A percentile compares a stretch with the other conserved stretches of the same genome.
phyloP scores from a whole-genome alignment of 495 filamentous ascomycete species.

The Annulohypoxylon nitens region DNA sequence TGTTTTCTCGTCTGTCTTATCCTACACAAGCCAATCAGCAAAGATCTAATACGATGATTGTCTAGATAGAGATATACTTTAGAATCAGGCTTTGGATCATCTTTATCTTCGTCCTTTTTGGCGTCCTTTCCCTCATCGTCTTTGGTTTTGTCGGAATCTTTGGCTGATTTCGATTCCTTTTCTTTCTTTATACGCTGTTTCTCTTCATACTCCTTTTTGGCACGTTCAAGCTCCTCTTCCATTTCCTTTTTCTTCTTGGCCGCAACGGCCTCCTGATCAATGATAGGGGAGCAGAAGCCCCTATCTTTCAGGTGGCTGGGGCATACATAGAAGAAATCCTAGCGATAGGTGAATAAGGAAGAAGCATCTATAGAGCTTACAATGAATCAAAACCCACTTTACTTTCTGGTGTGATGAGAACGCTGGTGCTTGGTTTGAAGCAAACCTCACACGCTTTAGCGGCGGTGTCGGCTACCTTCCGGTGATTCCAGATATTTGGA shows the following conservation, averaged over 20 bases:
- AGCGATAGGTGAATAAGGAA: constrained; percentile 41
- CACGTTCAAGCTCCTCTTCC: constrained; percentile 76
- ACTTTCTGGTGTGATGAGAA: constrained; percentile 90
- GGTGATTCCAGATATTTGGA: constrained; percentile 86
- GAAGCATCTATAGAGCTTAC: constrained; percentile 8
- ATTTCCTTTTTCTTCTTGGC: constrained; percentile 76
- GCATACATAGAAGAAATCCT: constrained; percentile 98
- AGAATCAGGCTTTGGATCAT: constrained; percentile 24
- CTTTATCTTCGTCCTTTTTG: constrained; percentile 53
- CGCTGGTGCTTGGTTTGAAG: constrained; percentile 87
- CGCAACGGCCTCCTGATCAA: constrained; percentile 80
- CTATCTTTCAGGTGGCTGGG: constrained; percentile 85
- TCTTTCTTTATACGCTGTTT: constrained; percentile 76
- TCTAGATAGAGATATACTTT: constrained; percentile 33
- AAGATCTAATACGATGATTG: constrained; percentile 36
- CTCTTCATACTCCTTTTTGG: constrained; percentile 86
- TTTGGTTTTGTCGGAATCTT: constrained; percentile 56
- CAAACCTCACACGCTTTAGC: constrained; percentile 90
- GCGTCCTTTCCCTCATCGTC: constrained; percentile 60
- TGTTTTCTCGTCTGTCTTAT: constrained; percentile 66
- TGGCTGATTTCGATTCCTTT: constrained; percentile 65
- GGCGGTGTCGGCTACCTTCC: constrained; percentile 86
- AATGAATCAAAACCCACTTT: constrained; percentile 69
- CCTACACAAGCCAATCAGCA: constrained; percentile 56
- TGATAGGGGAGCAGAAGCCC: constrained; percentile 82